Conservation (phyloP, 768 basidiomycete genomes). For the Mycena capillaripes region DNA sequence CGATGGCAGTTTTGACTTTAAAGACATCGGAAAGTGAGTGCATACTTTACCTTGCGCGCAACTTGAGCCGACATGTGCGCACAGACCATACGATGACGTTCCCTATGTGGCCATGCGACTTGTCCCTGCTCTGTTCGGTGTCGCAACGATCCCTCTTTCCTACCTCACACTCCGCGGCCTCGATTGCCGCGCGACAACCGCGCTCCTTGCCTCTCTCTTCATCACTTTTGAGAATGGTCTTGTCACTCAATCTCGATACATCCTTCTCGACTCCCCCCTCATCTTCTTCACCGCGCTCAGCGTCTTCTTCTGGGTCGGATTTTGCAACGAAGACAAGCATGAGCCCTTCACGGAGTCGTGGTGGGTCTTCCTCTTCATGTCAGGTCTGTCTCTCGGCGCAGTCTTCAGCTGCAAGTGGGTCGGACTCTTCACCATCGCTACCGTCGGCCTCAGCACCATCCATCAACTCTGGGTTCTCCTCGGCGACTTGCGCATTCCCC, state of each 20-base stretch:
- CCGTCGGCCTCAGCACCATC: constrained; percentile 88
- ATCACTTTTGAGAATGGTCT: constrained; percentile 98
- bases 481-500: constrained; percentile 86
- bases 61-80: neutral
- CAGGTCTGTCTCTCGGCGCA: constrained; percentile 92
- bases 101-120: constrained; percentile 98
- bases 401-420: constrained; percentile 98
- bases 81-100: constrained; percentile 85
- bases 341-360: constrained; percentile 87
- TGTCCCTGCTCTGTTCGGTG: constrained; percentile 91
- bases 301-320: constrained; percentile 88
- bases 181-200: constrained; percentile 92
- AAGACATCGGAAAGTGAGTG: constrained; percentile 95
- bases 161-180: constrained; percentile 96
- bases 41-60: neutral
- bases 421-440: constrained; percentile 97
- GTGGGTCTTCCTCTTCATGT: constrained; percentile 94
- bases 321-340: constrained; percentile 91
- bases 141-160: constrained; percentile 89
- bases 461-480: constrained; percentile 91
- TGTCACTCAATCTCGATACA: constrained; percentile 95
- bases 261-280: constrained; percentile 98
- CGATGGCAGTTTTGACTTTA: constrained; percentile 95
- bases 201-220: constrained; percentile 91
- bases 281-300: constrained; percentile 98